Percentiles rank a stretch among this genome's conserved stretches.
These are phyloP conservation scores for Chrysochromulina tobinii DNA, from an alignment of 78 protist genomes.

Conservation along the genomic window DNA sequence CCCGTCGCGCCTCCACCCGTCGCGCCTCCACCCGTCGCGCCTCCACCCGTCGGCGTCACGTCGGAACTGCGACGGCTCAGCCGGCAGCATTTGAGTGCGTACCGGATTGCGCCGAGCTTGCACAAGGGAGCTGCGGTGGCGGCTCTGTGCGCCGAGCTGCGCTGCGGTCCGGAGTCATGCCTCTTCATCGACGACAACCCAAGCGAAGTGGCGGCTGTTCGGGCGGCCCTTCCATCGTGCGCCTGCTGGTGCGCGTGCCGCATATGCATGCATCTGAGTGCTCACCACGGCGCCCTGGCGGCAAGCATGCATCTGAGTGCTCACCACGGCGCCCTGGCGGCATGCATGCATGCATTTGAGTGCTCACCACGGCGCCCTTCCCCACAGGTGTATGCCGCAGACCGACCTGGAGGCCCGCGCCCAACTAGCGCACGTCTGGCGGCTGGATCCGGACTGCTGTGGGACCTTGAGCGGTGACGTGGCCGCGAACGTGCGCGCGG, in stretches of 20 bases:
- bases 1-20: no score
- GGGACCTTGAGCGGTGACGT: not conserved
- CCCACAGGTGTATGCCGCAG: not conserved
- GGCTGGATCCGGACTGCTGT: not conserved
- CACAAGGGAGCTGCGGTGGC: not conserved
- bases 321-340: no score
- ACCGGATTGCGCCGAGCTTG: not conserved
- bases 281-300: no score
- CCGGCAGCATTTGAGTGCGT: not conserved
- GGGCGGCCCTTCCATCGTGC: not conserved
- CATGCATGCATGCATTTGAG: no score
- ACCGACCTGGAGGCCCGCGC: not conserved
- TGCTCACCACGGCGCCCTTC: not conserved
- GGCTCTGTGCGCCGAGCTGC: not conserved
- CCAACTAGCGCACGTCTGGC: not conserved
- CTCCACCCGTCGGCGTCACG: no score
- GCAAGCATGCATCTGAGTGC: no score
- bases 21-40: no score
- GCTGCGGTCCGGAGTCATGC: not conserved
- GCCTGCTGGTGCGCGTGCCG: not conserved
- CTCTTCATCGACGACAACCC: constrained; percentile 27
- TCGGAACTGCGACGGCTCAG: not conserved
- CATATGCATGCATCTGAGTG: no score
- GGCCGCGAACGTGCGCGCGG: not conserved
- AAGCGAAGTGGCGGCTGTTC: not conserved